Percentiles rank a stretch among this genome's conserved stretches.
Conservation (phyloP, 345 rosid genomes). For the Conringia planisiliqua region DNA sequence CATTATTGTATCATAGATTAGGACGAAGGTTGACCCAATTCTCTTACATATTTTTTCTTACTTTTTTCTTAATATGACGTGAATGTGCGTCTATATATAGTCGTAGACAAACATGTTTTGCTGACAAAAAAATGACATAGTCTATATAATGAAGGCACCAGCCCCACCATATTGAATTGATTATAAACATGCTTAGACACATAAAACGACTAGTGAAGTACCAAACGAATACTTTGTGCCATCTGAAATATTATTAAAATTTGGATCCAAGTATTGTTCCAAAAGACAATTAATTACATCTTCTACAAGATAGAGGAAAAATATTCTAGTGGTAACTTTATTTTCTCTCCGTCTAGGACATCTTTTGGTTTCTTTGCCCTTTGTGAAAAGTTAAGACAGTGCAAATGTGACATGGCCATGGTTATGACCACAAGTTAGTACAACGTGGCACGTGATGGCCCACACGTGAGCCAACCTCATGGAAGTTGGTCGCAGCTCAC, state of each 20-base stretch:
- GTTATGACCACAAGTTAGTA: constrained; percentile 27
- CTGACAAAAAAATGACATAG: background rate
- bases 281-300: no score
- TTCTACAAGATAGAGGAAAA: background rate
- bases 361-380: constrained; percentile 22
- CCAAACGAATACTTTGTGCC: background rate
- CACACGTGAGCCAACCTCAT: constrained; percentile 35
- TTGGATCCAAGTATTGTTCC: no score
- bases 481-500: constrained; percentile 23
- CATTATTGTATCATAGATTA: background rate
- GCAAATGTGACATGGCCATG: constrained; percentile 30
- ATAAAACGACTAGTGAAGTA: background rate
- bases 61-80: background rate
- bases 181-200: constrained; percentile 12
- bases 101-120: background rate
- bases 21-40: background rate
- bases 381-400: constrained; percentile 24
- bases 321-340: constrained; percentile 10
- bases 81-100: background rate
- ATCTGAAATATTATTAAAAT: no score
- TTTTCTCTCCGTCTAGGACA: background rate
- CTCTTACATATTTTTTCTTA: background rate
- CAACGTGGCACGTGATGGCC: constrained; percentile 28
- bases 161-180: background rate
- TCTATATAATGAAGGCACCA: background rate